These are phyloP conservation scores for Eutypa lata DNA, from an alignment of 2,329 filamentous ascomycete species.

Conservation along the genomic window DNA sequence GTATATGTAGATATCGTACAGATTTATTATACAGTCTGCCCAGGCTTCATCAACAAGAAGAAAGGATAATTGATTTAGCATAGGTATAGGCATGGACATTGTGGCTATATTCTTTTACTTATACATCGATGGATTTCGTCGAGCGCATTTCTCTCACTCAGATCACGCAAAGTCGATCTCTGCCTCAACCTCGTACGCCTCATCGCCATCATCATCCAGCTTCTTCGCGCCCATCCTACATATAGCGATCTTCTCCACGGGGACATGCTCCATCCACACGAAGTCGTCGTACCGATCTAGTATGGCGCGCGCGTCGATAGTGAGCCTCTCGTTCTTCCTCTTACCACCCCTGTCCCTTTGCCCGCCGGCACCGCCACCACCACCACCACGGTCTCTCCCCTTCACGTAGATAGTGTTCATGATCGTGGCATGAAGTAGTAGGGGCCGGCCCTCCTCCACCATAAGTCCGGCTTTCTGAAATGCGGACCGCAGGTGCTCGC, in stretches of 20 bases:
- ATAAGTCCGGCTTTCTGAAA: constrained; percentile 59
- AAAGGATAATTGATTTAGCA: too few species aligned
- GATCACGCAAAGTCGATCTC: constrained; percentile 35
- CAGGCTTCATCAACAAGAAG: too few species aligned
- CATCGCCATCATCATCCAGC: constrained; percentile 47
- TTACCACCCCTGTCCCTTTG: not conserved
- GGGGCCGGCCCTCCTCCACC: constrained; percentile 53
- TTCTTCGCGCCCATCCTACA: constrained; percentile 86
- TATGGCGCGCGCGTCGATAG: constrained; percentile 53
- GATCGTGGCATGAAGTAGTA: constrained; percentile 81
- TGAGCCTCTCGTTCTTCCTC: constrained; percentile 36
- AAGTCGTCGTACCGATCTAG: constrained; percentile 60
- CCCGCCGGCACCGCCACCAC: constrained; percentile 9
- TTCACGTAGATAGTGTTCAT: constrained; percentile 80
- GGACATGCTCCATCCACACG: constrained; percentile 67
- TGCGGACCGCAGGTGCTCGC: constrained; percentile 46
- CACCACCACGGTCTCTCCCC: constrained; percentile 23
- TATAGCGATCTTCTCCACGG: constrained; percentile 69
- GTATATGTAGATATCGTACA: too few species aligned
- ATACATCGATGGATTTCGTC: too few species aligned
- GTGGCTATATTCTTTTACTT: too few species aligned
- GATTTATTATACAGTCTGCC: too few species aligned
- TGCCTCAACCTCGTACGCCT: constrained; percentile 51
- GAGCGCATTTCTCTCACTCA: not conserved
- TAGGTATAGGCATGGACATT: too few species aligned